A percentile compares a stretch with the other conserved stretches of the same genome.
Conservation (phyloP, 2,329 filamentous ascomycete species). For the Elsinoe arachidis region DNA sequence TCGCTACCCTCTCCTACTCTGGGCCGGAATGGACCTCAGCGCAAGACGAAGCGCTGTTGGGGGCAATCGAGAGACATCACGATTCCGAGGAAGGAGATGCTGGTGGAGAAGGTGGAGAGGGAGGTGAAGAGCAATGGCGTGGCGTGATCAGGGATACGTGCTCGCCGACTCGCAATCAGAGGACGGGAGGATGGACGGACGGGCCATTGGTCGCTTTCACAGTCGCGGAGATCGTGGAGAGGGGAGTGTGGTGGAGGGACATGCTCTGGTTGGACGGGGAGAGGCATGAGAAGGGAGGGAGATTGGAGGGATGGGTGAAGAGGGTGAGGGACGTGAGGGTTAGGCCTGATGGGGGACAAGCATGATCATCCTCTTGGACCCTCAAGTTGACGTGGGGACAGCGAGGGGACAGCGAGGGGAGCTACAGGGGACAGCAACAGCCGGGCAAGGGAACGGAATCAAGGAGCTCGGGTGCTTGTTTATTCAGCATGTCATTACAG, state of each 20-base stretch:
- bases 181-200: neutral
- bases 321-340: slow-evolving; percentile 15
- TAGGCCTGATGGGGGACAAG: neutral
- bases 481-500: neutral
- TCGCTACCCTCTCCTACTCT: neutral
- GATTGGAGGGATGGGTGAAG: slow-evolving; percentile 4
- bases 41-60: slow-evolving; percentile 26
- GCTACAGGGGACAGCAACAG: too few relatives aligned
- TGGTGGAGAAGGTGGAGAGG: neutral
- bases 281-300: neutral
- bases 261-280: neutral
- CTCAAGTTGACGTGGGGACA: too few relatives aligned
- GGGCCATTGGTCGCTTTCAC: neutral
- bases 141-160: slow-evolving; percentile 4
- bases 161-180: neutral
- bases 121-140: neutral
- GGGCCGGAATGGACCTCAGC: slow-evolving; percentile 25
- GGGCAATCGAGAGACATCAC: neutral
- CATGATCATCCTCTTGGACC: slow-evolving; percentile 16
- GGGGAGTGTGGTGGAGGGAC: slow-evolving; percentile 8
- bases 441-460: slow-evolving; percentile 17
- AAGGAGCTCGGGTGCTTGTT: neutral
- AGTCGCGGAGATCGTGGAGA: slow-evolving; percentile 1
- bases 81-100: neutral
- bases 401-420: too few relatives aligned